phyloP scores from a whole-genome alignment of 2,329 filamentous ascomycete genomes.

The Phoma herbarum region DNA sequence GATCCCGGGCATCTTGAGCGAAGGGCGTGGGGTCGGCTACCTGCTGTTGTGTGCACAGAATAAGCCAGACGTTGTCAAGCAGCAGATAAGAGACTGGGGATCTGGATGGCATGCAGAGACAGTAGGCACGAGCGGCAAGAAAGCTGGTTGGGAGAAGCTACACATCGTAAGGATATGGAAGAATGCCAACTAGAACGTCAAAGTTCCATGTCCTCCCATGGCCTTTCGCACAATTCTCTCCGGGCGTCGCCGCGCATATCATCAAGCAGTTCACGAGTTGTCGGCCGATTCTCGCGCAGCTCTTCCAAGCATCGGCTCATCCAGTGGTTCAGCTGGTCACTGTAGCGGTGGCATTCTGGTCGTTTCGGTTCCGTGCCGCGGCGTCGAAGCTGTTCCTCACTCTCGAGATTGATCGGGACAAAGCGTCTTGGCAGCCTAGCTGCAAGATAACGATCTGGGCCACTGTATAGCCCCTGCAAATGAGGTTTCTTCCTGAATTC shows the following conservation, averaged over 20 bases:
- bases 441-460: slow-evolving; percentile 23
- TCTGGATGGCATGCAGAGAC: slow-evolving; percentile 75
- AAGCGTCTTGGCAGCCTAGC: slow-evolving; percentile 31
- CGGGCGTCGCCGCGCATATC: slow-evolving; percentile 27
- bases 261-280: slow-evolving; percentile 12
- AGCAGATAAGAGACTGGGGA: slow-evolving; percentile 66
- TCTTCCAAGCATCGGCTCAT: slow-evolving; percentile 31
- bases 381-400: slow-evolving; percentile 19
- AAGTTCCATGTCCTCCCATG: slow-evolving; percentile 32
- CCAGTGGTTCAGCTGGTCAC: slow-evolving; percentile 38
- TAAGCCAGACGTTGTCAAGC: slow-evolving; percentile 77
- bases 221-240: slow-evolving; percentile 25
- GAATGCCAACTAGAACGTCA: slow-evolving; percentile 21
- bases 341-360: slow-evolving; percentile 27
- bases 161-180: slow-evolving; percentile 88
- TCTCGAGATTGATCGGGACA: slow-evolving; percentile 35
- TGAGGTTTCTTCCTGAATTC: slow-evolving; percentile 4
- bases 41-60: slow-evolving; percentile 91
- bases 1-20: slow-evolving; percentile 71
- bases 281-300: slow-evolving; percentile 22
- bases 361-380: not conserved
- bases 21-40: slow-evolving; percentile 80
- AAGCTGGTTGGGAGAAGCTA: slow-evolving; percentile 93
- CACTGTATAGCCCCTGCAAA: not conserved
- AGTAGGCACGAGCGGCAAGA: slow-evolving; percentile 83